Base-by-base conservation (phyloP, 495 filamentous ascomycete genomes). In the Aspergillus steynii region DNA sequence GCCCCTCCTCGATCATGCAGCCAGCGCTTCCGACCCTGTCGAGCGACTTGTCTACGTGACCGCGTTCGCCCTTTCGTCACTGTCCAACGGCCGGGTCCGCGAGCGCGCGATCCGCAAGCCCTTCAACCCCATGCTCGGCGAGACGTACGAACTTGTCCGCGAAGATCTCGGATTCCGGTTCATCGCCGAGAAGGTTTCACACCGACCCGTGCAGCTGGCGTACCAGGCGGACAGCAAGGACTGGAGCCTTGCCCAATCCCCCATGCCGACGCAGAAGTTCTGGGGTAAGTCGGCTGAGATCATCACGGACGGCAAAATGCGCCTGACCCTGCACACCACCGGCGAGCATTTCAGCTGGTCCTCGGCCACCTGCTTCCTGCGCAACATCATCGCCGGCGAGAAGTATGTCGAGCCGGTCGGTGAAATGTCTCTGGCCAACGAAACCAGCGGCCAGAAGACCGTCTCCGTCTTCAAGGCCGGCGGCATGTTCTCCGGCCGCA, bases 361-460 rank as follows among this genome's bases (percentile, higher is more conserved):
- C 28, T 81, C 88, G 6, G 90, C 93, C 12, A 97, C 92, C 9
- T 89, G 87, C 56, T 98, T 96, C 74, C 81, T 99, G 57, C 87
- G 95, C 50, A 99, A 99, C 67, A 91, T 99, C 61, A 95, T 99
- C 64, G 93, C 95, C 56, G 95, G 95, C 29, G 95, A 99, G 77
- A 98, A 97, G 76, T 99, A 98, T 70, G 89, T 97, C 32, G 95
- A 99, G 75, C 95, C 95, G 1, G 91, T 96, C 9, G 92, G 92
- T 20, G 89, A 84, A 55, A 90, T 98, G 86, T 83, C 86, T 20
- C 84, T 99, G 28, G 73, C 81, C 51, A 90, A 93, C 71, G 96
- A 99, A 63, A 85, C 83, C 8, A 90, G 87, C 0, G 92, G 95
- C 6, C 85, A 87, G 61, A 91, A 90, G 70, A 88, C 91, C 6